Evolutionary conservation across 2,329 filamentous ascomycete genomes (phyloP).

Genomic region (Apiospora koreana): DNA sequence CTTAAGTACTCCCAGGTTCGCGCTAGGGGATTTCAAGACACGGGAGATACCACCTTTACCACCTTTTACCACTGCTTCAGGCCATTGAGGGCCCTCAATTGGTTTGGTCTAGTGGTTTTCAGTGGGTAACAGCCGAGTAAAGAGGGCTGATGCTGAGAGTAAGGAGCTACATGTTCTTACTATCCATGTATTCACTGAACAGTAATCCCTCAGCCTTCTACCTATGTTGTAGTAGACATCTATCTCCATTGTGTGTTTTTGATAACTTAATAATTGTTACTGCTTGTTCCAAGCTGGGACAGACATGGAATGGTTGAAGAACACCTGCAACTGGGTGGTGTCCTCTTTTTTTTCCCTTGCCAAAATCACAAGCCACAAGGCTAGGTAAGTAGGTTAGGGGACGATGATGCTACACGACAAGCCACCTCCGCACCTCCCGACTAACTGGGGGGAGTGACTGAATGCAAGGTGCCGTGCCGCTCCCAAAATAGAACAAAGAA

Average conservation of each 20-base stretch:
- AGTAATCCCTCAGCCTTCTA: background rate
- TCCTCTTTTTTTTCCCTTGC: background rate
- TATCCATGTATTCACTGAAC: background rate
- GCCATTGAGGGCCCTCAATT: background rate
- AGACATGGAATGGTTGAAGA: too few relatives aligned
- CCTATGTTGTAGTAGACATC: background rate
- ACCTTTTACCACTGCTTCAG: too few relatives aligned
- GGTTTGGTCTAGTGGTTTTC: background rate
- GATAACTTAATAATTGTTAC: too few relatives aligned
- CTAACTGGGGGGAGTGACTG: background rate
- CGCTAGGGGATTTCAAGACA: background rate
- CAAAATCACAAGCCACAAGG: background rate
- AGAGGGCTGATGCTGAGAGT: conserved; percentile 1
- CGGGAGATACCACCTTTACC: background rate
- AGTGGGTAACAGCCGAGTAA: background rate
- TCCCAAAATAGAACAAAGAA: conserved; percentile 8
- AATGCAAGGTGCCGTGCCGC: conserved; percentile 3
- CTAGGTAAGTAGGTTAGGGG: background rate
- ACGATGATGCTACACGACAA: conserved; percentile 4
- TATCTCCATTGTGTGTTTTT: background rate
- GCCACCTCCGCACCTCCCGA: conserved; percentile 6
- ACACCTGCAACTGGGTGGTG: too few relatives aligned
- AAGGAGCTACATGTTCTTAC: background rate
- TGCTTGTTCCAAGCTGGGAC: too few relatives aligned
- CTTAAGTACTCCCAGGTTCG: background rate